phyloP scores from a whole-genome alignment of 2,329 filamentous ascomycete species.

The Bipolaris bicolor region DNA sequence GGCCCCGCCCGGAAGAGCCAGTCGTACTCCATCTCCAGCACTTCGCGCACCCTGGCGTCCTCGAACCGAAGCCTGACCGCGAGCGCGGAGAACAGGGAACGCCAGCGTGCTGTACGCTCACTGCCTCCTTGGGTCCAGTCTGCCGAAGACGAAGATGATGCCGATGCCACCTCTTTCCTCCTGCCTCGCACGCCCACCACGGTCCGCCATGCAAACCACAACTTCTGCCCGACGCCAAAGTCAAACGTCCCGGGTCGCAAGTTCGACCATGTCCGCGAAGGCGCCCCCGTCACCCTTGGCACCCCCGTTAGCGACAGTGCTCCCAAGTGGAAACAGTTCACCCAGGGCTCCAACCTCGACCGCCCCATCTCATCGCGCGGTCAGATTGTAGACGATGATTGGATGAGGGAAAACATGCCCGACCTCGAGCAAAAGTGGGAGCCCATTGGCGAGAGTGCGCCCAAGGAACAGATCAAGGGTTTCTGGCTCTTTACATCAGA shows the following conservation, averaged over 20 bases:
- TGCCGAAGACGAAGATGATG: conserved; percentile 45
- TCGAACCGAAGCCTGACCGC: conserved; percentile 37
- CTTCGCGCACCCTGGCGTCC: conserved; percentile 46
- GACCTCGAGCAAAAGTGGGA: conserved; percentile 59
- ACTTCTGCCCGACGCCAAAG: conserved; percentile 49
- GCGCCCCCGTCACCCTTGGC: conserved; percentile 45
- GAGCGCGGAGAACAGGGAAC: conserved; percentile 39
- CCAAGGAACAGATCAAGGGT: conserved; percentile 55
- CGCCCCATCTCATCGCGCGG: conserved; percentile 38
- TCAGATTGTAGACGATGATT: conserved; percentile 51
- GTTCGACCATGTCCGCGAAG: conserved; percentile 49
- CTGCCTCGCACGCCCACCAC: conserved; percentile 46
- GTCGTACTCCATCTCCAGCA: conserved; percentile 46
- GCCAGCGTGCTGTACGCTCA: conserved; percentile 43
- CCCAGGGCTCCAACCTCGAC: conserved; percentile 40
- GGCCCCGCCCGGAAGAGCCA: conserved; percentile 38
- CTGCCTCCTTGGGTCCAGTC: conserved; percentile 50
- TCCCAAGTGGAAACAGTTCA: conserved; percentile 49
- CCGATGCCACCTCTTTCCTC: conserved; percentile 37
- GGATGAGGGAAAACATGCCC: conserved; percentile 58
- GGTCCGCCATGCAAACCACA: conserved; percentile 45
- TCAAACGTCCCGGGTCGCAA: conserved; percentile 47
- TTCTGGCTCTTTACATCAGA: conserved; percentile 57
- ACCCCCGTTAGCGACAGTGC: conserved; percentile 44
- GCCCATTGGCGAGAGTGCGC: conserved; percentile 59